Percentiles rank a stretch among this genome's conserved stretches.
Evolutionary conservation across 2,329 filamentous ascomycete species (phyloP).

Genomic region (Setomelanomma holmii): DNA sequence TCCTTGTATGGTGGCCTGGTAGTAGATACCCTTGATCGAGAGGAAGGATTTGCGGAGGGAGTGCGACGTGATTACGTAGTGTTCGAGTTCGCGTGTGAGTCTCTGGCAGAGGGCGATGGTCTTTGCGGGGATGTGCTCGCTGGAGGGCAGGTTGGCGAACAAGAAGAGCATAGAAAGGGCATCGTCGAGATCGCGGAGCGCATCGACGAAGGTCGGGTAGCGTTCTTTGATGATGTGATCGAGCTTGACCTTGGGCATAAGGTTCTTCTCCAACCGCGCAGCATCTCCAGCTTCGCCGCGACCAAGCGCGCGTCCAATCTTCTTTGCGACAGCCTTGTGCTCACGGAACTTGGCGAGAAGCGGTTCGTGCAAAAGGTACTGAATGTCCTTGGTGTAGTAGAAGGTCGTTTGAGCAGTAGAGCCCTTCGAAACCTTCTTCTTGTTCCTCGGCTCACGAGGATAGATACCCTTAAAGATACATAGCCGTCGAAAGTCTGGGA

Average conservation of each 20-base stretch:
- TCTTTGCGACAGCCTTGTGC: slow-evolving; percentile 96
- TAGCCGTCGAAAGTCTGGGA: slow-evolving; percentile 95
- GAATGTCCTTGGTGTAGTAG: slow-evolving; percentile 91
- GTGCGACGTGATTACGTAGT: slow-evolving; percentile 93
- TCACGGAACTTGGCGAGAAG: slow-evolving; percentile 94
- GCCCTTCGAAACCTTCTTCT: slow-evolving; percentile 95
- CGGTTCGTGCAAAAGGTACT: slow-evolving; percentile 97
- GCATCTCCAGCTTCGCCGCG: slow-evolving; percentile 91
- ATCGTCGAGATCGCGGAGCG: slow-evolving; percentile 92
- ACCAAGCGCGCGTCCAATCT: slow-evolving; percentile 91
- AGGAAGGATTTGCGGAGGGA: slow-evolving; percentile 95
- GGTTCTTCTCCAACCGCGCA: slow-evolving; percentile 86
- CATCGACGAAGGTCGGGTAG: slow-evolving; percentile 96
- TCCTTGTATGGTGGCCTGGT: slow-evolving; percentile 95
- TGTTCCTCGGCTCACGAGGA: slow-evolving; percentile 93
- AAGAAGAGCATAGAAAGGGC: slow-evolving; percentile 96
- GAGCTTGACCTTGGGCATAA: slow-evolving; percentile 86
- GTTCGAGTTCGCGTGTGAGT: slow-evolving; percentile 93
- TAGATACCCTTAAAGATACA: slow-evolving; percentile 99
- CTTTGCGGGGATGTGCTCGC: slow-evolving; percentile 87
- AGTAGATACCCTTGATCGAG: slow-evolving; percentile 99
- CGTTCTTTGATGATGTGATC: slow-evolving; percentile 98
- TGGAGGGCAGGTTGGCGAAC: slow-evolving; percentile 94
- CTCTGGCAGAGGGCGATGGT: slow-evolving; percentile 95
- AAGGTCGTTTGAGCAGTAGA: slow-evolving; percentile 92